These are phyloP conservation scores for Polygonum aviculare DNA, from an alignment of 148 eudicot genomes.

Conservation along the genomic window DNA sequence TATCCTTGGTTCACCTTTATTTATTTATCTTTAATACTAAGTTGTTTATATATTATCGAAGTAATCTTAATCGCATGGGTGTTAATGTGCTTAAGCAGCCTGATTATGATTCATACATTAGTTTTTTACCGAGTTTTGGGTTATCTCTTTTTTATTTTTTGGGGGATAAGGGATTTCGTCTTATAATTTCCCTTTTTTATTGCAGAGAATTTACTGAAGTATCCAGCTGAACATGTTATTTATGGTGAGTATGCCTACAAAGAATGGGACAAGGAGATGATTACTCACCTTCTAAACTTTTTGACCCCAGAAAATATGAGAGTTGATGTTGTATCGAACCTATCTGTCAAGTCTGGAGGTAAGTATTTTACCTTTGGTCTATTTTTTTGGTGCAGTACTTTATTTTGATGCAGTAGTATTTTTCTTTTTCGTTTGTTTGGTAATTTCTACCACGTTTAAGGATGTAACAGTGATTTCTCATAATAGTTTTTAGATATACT, in stretches of 20 bases:
- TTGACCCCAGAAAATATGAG: conserved; percentile 90
- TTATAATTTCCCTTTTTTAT: conserved; percentile 1
- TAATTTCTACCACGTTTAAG: not conserved
- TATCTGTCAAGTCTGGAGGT: conserved; percentile 52
- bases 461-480: not conserved
- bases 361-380: conserved; percentile 3
- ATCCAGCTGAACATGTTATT: conserved; percentile 86
- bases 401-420: not conserved
- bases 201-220: conserved; percentile 39
- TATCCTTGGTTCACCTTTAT: not conserved
- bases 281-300: conserved; percentile 42
- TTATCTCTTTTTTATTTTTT: not conserved
- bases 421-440: not conserved
- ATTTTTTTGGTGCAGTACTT: not conserved
- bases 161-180: not conserved
- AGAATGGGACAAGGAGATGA: conserved; percentile 75
- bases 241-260: conserved; percentile 85
- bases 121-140: not conserved
- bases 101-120: not conserved
- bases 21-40: not conserved
- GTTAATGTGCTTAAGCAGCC: not conserved
- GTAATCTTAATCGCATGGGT: not conserved
- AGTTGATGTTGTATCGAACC: conserved; percentile 64
- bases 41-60: not conserved
- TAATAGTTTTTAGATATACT: not conserved